A percentile compares a stretch with the other conserved stretches of the same genome.
phyloP scores from a whole-genome alignment of 495 filamentous ascomycete species.

The Astrocystis sublimbata region DNA sequence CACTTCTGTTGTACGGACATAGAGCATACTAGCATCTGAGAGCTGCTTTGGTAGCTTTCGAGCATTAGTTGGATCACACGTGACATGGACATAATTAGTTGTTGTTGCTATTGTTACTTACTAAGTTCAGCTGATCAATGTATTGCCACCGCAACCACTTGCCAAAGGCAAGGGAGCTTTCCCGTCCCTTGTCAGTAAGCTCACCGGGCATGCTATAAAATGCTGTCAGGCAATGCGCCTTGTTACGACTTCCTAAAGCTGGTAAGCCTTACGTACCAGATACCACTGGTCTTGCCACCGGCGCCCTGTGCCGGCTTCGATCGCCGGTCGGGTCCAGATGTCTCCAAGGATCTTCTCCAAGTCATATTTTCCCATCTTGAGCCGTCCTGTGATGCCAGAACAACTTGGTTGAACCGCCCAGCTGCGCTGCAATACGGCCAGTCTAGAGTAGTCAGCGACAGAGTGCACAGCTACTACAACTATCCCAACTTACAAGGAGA shows the following conservation, averaged over 20 bases:
- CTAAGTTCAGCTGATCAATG: constrained; percentile 7
- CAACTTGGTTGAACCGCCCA: constrained; percentile 47
- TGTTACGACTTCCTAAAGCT: neutral
- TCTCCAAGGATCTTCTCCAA: constrained; percentile 67
- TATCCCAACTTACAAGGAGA: constrained; percentile 9
- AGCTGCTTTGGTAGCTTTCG: constrained; percentile 60
- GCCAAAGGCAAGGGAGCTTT: constrained; percentile 76
- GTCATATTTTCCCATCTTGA: constrained; percentile 55
- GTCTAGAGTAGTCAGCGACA: constrained; percentile 4
- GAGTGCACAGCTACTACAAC: constrained; percentile 1
- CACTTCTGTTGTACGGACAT: constrained; percentile 71
- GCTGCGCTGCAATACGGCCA: constrained; percentile 81
- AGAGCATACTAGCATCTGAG: constrained; percentile 63
- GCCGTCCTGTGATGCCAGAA: constrained; percentile 57
- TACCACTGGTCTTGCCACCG: constrained; percentile 59
- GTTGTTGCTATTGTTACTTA: too few relatives aligned
- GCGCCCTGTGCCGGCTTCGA: constrained; percentile 62
- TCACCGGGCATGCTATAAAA: constrained; percentile 59
- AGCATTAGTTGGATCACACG: constrained; percentile 74
- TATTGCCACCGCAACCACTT: constrained; percentile 55
- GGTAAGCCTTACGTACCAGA: constrained; percentile 47
- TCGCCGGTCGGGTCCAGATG: constrained; percentile 52
- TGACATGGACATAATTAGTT: constrained; percentile 26
- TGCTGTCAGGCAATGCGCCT: constrained; percentile 14
- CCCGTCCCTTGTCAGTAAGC: constrained; percentile 72